Base-by-base conservation (phyloP, 257 asterid genomes). In the Nicotiana knightiana region DNA sequence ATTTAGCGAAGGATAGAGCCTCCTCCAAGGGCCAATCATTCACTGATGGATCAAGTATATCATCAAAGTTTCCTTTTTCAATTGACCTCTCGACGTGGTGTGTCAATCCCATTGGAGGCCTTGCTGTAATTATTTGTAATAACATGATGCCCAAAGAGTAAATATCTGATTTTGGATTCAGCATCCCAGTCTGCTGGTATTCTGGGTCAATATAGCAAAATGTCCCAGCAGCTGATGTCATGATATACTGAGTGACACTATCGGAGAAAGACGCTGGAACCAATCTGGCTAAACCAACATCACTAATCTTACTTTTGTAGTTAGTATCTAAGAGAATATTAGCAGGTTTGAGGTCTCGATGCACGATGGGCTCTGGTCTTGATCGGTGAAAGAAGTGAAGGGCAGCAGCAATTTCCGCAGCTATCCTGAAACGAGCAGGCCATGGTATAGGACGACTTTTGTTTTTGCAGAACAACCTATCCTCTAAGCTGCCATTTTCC, bases 211-310 rank as follows among this genome's bases (percentile, higher is more conserved):
- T 96, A 91, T 96, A 96, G 85, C 98, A 96, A 77, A 96, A 93
- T n/a, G 99, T 96, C 81, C 97, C 99, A 32, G 97, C 97, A 54
- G 99, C 97, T 78, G 97, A 93, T 18, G 99, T 96, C 95, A 93
- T 87, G 85, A 86, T 92, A 80, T 86, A 91, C 84, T 96, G 93
- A 32, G 95, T 94, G 26, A 86, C 84, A n/a, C 81, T 83, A 63
- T 88, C 97, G 0, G 93, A 96, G 9, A 87, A 81, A 18, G 92
- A 51, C 0, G 90, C 88, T 48, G 98, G 98, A 61, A 96, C 97
- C 46, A 96, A 87, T 85, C 98, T 88, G 84, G 93, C 87, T 35
- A 96, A 89, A 57, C 98, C 99, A 17, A 96, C 98, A 58, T 96
- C 99, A 11, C 93, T 88, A 26, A 96, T 96, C 88, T 94, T 96